Conservation (phyloP, 768 basidiomycete genomes). For the Dacryopinax primogenitus region DNA sequence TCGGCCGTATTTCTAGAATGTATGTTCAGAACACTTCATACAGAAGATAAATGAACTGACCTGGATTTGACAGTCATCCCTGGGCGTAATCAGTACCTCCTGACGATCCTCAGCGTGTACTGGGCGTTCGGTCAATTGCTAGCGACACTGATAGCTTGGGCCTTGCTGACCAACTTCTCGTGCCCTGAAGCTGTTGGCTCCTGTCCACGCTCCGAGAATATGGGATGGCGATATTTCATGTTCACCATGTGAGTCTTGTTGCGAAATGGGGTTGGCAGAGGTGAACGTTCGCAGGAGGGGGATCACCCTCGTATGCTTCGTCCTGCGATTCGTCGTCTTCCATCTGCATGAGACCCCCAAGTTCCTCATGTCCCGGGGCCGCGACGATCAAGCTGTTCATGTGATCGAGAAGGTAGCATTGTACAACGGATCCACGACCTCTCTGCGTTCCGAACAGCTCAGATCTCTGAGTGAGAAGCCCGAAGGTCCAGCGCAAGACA, state of each 20-base stretch:
- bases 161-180: conserved; percentile 54
- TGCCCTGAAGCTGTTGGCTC: conserved; percentile 33
- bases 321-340: conserved; percentile 54
- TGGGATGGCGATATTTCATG: conserved; percentile 67
- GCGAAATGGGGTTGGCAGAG: too few relatives aligned
- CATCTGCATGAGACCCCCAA: conserved; percentile 56
- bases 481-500: conserved; percentile 23
- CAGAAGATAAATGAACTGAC: neutral
- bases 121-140: conserved; percentile 67
- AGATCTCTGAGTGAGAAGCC: conserved; percentile 14
- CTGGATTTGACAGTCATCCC: conserved; percentile 51
- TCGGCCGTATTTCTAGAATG: conserved; percentile 57
- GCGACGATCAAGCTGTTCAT: conserved; percentile 47
- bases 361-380: conserved; percentile 56
- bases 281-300: conserved; percentile 34
- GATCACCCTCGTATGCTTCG: conserved; percentile 49
- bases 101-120: conserved; percentile 65
- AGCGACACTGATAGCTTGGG: conserved; percentile 57
- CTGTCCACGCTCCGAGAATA: conserved; percentile 43
- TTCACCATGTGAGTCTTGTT: conserved; percentile 34
- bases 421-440: conserved; percentile 42
- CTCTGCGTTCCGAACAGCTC: conserved; percentile 42
- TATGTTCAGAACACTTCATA: conserved; percentile 30
- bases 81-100: conserved; percentile 57
- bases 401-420: conserved; percentile 49